A percentile compares a stretch with the other conserved stretches of the same genome.
Evolutionary conservation across 2,329 filamentous ascomycete genomes (phyloP).

Genomic region (Pseudogymnoascus sp.): DNA sequence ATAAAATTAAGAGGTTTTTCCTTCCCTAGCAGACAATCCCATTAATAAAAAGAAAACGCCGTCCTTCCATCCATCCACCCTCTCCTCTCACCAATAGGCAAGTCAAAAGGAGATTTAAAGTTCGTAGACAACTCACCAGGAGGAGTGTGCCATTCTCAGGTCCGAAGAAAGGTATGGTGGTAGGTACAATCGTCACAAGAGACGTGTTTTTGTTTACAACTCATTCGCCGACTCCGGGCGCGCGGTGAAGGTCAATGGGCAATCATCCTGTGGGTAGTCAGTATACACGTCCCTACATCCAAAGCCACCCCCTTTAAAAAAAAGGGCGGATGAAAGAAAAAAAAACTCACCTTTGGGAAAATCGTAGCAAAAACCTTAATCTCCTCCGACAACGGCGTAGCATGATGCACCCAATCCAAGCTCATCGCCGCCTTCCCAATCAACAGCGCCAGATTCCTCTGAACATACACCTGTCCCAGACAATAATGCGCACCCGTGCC

Average conservation of each 20-base stretch:
- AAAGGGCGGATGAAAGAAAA: slow-evolving; percentile 8
- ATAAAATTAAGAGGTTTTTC: not conserved
- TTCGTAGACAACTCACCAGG: not conserved
- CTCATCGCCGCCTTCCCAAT: slow-evolving; percentile 82
- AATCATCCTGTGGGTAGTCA: slow-evolving; percentile 60
- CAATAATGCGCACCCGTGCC: slow-evolving; percentile 96
- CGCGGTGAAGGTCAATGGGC: slow-evolving; percentile 62
- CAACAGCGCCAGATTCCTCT: slow-evolving; percentile 80
- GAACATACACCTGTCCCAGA: slow-evolving; percentile 85
- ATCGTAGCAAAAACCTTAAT: slow-evolving; percentile 99
- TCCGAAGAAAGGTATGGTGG: not conserved
- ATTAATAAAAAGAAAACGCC: not conserved
- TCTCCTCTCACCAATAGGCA: not conserved
- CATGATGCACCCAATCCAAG: slow-evolving; percentile 83
- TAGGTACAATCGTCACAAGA: not conserved
- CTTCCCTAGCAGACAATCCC: not conserved
- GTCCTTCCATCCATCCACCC: not conserved
- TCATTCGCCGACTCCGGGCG: slow-evolving; percentile 12
- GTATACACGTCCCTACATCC: slow-evolving; percentile 18
- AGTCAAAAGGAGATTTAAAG: not conserved
- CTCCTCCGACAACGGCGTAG: slow-evolving; percentile 78
- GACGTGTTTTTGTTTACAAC: not conserved
- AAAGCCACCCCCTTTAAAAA: too few relatives aligned
- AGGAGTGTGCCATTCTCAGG: not conserved
- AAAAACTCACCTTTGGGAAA: slow-evolving; percentile 75